Conservation (phyloP, 2,329 filamentous ascomycete genomes). For the Fusarium longipes region DNA sequence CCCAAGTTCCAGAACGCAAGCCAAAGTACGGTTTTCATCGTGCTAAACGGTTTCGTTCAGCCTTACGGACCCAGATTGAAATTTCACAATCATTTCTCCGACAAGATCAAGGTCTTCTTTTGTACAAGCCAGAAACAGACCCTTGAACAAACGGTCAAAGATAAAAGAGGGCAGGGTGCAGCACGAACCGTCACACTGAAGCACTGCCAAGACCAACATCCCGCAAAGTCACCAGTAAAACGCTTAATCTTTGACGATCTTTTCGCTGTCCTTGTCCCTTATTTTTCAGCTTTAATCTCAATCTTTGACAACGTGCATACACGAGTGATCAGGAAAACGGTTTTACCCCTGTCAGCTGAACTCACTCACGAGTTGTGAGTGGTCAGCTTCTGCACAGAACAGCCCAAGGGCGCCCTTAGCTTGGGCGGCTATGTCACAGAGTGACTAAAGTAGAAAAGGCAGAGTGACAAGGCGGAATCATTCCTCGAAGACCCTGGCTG, state of each 20-base stretch:
- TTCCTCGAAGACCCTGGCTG: background rate
- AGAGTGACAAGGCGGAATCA: background rate
- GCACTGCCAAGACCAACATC: conserved; percentile 6
- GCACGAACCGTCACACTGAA: background rate
- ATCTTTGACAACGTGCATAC: conserved; percentile 4
- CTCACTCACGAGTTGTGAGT: conserved; percentile 15
- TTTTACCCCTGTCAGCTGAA: conserved; percentile 33
- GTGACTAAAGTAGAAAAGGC: background rate
- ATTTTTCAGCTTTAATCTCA: conserved; percentile 11
- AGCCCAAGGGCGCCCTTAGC: conserved; percentile 17
- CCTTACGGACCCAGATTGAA: background rate
- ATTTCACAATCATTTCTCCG: background rate
- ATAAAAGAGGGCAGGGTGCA: background rate
- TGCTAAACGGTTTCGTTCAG: background rate
- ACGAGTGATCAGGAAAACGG: background rate
- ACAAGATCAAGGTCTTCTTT: background rate
- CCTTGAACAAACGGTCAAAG: background rate
- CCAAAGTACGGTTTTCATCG: conserved; percentile 18
- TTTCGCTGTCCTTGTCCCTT: background rate
- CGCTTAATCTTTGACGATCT: background rate
- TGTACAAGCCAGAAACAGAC: background rate
- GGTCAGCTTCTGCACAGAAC: background rate
- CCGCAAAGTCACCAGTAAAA: background rate
- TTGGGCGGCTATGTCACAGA: conserved; percentile 19
- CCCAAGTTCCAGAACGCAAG: conserved; percentile 28